phyloP scores from a whole-genome alignment of 2,329 filamentous ascomycete genomes.

The Lecanoromycetidae sp. region DNA sequence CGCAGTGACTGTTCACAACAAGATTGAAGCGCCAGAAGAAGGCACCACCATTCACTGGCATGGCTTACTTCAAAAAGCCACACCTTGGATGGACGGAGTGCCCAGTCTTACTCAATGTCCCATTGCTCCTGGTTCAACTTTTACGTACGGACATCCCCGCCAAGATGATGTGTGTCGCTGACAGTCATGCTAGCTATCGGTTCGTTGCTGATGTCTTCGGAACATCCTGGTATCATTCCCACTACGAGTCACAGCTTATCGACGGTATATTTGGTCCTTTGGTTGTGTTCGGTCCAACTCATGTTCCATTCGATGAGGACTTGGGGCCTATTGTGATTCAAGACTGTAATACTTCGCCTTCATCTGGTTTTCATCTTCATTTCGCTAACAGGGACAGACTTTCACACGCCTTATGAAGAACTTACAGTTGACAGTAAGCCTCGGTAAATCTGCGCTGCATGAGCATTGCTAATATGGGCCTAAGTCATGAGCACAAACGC shows the following conservation, averaged over 20 bases:
- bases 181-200: constrained; percentile 19
- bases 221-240: constrained; percentile 23
- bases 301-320: constrained; percentile 24
- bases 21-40: constrained; percentile 15
- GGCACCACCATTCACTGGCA: constrained; percentile 25
- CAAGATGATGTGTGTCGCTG: neutral
- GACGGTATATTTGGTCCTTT: constrained; percentile 26
- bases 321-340: constrained; percentile 27
- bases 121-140: constrained; percentile 23
- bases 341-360: constrained; percentile 27
- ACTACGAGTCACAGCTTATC: constrained; percentile 28
- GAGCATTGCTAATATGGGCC: too few relatives aligned
- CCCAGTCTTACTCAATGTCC: constrained; percentile 28
- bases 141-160: constrained; percentile 9
- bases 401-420: too few relatives aligned
- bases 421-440: too few relatives aligned
- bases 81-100: constrained; percentile 28
- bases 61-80: constrained; percentile 27
- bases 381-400: too few relatives aligned
- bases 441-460: too few relatives aligned
- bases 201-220: constrained; percentile 30
- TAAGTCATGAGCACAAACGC: too few relatives aligned
- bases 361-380: too few relatives aligned
- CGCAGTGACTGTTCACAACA: constrained; percentile 10
- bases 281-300: constrained; percentile 28